These are phyloP conservation scores for Lepraria neglecta DNA, from an alignment of 495 filamentous ascomycete genomes.

Conservation along the genomic window DNA sequence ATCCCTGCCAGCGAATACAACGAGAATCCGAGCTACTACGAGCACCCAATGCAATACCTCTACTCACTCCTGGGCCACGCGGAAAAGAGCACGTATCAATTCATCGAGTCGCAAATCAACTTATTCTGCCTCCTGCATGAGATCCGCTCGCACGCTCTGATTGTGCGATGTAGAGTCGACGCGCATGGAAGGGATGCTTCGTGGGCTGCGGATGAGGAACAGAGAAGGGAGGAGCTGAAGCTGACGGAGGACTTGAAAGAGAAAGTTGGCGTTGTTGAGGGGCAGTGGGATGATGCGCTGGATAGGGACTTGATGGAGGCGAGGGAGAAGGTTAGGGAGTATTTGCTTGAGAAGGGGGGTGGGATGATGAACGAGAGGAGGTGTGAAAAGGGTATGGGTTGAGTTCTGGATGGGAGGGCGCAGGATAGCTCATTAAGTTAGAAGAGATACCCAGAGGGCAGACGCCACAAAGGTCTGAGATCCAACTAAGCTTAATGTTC, in stretches of 20 bases:
- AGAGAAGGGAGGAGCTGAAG: slow-evolving; percentile 55
- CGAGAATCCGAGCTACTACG: slow-evolving; percentile 75
- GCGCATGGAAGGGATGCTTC: slow-evolving; percentile 42
- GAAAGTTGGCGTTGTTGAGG: slow-evolving; percentile 81
- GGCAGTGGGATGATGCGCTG: slow-evolving; percentile 71
- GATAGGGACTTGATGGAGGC: slow-evolving; percentile 52
- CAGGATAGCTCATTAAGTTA: no score
- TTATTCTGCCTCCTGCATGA: slow-evolving; percentile 90
- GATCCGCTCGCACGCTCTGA: slow-evolving; percentile 71
- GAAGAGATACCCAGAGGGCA: no score
- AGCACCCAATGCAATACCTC: slow-evolving; percentile 81
- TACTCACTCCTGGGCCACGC: slow-evolving; percentile 76
- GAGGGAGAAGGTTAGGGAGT: slow-evolving; percentile 54
- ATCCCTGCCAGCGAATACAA: slow-evolving; percentile 71
- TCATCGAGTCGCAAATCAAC: slow-evolving; percentile 92
- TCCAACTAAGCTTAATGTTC: no score
- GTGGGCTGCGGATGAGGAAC: slow-evolving; percentile 53
- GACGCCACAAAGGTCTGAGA: no score
- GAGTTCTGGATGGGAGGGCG: no score
- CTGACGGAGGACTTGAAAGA: slow-evolving; percentile 87
- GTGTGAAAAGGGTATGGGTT: slow-evolving; percentile 1
- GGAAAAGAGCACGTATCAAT: slow-evolving; percentile 87
- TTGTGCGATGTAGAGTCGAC: slow-evolving; percentile 48
- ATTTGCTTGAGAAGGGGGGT: slow-evolving; percentile 63
- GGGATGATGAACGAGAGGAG: slow-evolving; percentile 54